phyloP scores from a whole-genome alignment of 2,329 filamentous ascomycete genomes.

The Cladophialophora chaetospira region DNA sequence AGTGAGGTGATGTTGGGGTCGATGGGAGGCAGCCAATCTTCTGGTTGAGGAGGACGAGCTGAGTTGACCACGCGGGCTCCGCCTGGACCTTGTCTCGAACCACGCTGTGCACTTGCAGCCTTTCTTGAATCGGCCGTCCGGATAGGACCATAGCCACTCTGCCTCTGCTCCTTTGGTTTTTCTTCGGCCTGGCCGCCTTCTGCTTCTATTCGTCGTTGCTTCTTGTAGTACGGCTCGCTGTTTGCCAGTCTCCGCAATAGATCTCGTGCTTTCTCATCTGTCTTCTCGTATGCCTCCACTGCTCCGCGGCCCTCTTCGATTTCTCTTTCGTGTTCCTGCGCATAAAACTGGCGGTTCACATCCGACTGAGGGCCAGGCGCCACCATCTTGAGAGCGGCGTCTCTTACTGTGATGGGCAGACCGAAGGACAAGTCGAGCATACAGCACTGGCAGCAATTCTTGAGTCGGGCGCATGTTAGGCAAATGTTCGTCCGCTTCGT shows the following conservation, averaged over 20 bases:
- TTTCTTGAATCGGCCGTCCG: slow-evolving; percentile 65
- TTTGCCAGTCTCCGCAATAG: slow-evolving; percentile 80
- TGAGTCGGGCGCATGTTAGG: slow-evolving; percentile 91
- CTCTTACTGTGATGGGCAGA: slow-evolving; percentile 88
- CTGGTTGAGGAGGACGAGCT: slow-evolving; percentile 75
- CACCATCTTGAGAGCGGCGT: slow-evolving; percentile 97
- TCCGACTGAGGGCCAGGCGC: slow-evolving; percentile 88
- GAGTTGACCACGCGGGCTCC: slow-evolving; percentile 66
- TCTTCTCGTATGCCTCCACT: slow-evolving; percentile 91
- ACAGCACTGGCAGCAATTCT: slow-evolving; percentile 98
- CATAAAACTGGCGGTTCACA: slow-evolving; percentile 96
- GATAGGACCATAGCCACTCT: slow-evolving; percentile 62
- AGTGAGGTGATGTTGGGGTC: slow-evolving; percentile 88
- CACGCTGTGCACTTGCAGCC: slow-evolving; percentile 42
- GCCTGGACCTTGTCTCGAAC: slow-evolving; percentile 49
- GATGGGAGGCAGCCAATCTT: slow-evolving; percentile 81
- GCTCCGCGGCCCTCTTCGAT: slow-evolving; percentile 88
- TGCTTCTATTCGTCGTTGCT: slow-evolving; percentile 72
- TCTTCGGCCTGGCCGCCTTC: slow-evolving; percentile 47
- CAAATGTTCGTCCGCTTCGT: slow-evolving; percentile 96
- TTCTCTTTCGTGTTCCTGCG: slow-evolving; percentile 93
- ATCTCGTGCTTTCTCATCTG: slow-evolving; percentile 93
- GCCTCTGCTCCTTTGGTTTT: slow-evolving; percentile 46
- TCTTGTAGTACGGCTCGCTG: slow-evolving; percentile 94
- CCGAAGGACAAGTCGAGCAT: slow-evolving; percentile 98